Percentiles rank a stretch among this genome's conserved stretches.
These are phyloP conservation scores for Henckelia pumila DNA, from an alignment of 257 asterid species.

Conservation along the genomic window DNA sequence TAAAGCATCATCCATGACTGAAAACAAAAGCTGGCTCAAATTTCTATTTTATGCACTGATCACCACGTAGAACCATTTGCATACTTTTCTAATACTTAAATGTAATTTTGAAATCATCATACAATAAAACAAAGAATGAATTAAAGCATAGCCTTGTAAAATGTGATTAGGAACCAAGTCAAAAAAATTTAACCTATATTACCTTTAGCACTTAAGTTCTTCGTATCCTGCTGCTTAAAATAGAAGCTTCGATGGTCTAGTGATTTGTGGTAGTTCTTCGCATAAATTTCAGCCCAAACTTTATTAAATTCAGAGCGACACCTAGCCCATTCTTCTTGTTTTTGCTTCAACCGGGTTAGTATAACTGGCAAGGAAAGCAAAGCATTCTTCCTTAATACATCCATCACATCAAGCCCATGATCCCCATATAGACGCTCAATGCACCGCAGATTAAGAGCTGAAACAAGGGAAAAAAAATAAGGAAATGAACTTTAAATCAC, in stretches of 20 bases:
- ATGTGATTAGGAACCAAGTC: conserved; percentile 27
- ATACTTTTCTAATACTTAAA: conserved; percentile 7
- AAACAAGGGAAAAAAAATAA: conserved; percentile 25
- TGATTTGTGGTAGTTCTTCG: conserved; percentile 90
- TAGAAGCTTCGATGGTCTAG: conserved; percentile 96
- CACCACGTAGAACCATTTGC: background rate
- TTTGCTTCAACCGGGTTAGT: conserved; percentile 89
- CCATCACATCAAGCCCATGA: conserved; percentile 98
- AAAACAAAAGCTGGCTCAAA: conserved; percentile 5
- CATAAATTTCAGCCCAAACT: conserved; percentile 93
- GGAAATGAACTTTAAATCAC: conserved; percentile 26
- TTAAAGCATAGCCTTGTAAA: conserved; percentile 24
- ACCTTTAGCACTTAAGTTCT: conserved; percentile 93
- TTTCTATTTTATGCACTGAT: conserved; percentile 10
- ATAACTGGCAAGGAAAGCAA: conserved; percentile 83
- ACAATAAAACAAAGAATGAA: conserved; percentile 5
- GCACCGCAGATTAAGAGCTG: conserved; percentile 86
- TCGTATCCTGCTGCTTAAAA: conserved; percentile 94
- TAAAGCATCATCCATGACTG: conserved; percentile 15
- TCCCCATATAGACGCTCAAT: conserved; percentile 97
- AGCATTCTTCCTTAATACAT: conserved; percentile 78
- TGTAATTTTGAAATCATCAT: conserved; percentile 11
- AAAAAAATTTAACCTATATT: conserved; percentile 32
- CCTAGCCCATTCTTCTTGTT: conserved; percentile 93
- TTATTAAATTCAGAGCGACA: conserved; percentile 91